Evolutionary conservation across 2,329 filamentous ascomycete species (phyloP).

Genomic region (Colletotrichum lindemuthianum): DNA sequence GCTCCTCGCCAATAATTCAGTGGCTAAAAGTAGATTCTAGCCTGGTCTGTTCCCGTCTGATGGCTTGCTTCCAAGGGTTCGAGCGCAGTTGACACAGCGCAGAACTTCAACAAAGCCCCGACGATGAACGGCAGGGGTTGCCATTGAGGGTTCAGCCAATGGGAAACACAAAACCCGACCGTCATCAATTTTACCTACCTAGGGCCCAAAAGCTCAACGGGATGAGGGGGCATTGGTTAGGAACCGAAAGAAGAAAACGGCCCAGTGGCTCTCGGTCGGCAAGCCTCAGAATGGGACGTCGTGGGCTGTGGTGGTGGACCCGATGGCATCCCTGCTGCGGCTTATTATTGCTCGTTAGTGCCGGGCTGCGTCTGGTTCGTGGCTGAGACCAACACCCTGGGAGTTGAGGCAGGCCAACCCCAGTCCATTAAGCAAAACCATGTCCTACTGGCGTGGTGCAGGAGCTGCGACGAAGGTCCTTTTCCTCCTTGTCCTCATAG

Average conservation of each 20-base stretch:
- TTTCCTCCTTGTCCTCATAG: background rate
- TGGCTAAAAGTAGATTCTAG: slow-evolving; percentile 15
- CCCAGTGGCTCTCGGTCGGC: background rate
- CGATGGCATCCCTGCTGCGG: slow-evolving; percentile 26
- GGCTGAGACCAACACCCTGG: slow-evolving; percentile 32
- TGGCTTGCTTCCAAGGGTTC: slow-evolving; percentile 13
- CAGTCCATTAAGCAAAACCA: background rate
- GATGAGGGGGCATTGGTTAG: slow-evolving; percentile 8
- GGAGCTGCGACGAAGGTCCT: slow-evolving; percentile 2
- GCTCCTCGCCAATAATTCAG: background rate
- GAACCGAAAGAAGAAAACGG: background rate
- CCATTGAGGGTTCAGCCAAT: slow-evolving; percentile 4
- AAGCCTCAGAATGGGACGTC: background rate
- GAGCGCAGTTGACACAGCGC: slow-evolving; percentile 14
- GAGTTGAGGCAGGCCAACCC: slow-evolving; percentile 13
- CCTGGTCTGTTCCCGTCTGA: slow-evolving; percentile 18
- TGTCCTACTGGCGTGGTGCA: slow-evolving; percentile 1
- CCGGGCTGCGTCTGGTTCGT: slow-evolving; percentile 11
- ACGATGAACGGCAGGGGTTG: background rate
- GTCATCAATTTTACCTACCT: too few relatives aligned
- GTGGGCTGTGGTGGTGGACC: slow-evolving; percentile 18
- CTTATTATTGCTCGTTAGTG: slow-evolving; percentile 13
- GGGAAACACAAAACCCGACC: background rate
- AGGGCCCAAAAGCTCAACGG: background rate
- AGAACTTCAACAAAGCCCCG: slow-evolving; percentile 21